Conservation (phyloP, 441 rosid genomes). For the Gossypium davidsonii region DNA sequence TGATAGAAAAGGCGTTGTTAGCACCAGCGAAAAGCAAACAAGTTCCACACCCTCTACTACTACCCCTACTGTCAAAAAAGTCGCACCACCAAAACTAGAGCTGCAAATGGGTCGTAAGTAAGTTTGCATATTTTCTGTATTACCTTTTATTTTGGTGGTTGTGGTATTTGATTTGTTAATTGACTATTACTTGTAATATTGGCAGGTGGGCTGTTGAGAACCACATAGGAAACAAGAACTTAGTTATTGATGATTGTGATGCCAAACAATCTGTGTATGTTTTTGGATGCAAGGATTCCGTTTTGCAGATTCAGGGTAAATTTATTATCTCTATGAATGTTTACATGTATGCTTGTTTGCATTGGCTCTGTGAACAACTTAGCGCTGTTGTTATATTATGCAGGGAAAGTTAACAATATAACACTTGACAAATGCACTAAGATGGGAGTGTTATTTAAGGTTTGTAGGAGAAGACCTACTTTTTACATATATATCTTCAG, state of each 20-base stretch:
- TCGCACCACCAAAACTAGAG: conserved; percentile 85
- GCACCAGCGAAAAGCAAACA: conserved; percentile 42
- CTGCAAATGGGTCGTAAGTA: conserved; percentile 98
- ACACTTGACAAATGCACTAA: conserved; percentile 92
- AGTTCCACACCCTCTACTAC: conserved; percentile 44
- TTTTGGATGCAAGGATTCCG: conserved; percentile 95
- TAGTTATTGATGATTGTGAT: conserved; percentile 87
- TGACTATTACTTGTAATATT: conserved; percentile 11
- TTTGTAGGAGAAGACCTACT: conserved; percentile 32
- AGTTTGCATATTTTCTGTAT: conserved; percentile 22
- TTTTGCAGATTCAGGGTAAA: conserved; percentile 86
- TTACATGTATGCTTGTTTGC: conserved; percentile 2
- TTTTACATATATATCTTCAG: not conserved
- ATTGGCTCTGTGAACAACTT: not conserved
- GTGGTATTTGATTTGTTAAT: conserved; percentile 1
- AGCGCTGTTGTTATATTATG: conserved; percentile 22
- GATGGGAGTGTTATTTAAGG: conserved; percentile 82
- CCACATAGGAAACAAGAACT: conserved; percentile 76
- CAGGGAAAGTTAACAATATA: conserved; percentile 95
- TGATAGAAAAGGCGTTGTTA: conserved; percentile 71
- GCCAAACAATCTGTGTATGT: conserved; percentile 82
- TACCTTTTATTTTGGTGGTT: conserved; percentile 8
- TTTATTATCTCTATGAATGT: not conserved
- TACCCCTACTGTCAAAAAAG: conserved; percentile 35
- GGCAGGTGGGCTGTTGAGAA: conserved; percentile 93